Evolutionary conservation across 768 basidiomycete species (phyloP).

Genomic region (Termitomyces sp.): DNA sequence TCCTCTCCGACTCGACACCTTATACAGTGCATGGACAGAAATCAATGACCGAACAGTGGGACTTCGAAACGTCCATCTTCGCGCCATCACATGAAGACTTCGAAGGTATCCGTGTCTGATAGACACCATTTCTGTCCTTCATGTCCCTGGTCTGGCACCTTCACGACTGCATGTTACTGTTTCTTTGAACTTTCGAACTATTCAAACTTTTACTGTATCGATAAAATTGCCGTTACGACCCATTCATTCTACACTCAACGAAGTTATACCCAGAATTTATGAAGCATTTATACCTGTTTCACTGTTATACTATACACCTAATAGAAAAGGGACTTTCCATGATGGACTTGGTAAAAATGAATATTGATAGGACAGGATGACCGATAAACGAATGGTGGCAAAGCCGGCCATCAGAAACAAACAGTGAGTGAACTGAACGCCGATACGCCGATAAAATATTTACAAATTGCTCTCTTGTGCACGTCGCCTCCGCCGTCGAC

Average conservation of each 20-base stretch:
- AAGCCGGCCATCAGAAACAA: conserved; percentile 16
- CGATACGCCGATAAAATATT: conserved; percentile 13
- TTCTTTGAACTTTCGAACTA: neutral
- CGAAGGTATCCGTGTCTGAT: conserved; percentile 3
- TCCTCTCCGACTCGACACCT: neutral
- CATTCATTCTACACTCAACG: neutral
- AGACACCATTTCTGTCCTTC: neutral
- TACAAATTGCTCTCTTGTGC: neutral
- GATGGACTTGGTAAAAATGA: neutral
- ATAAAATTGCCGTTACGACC: neutral
- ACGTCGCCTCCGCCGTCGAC: neutral
- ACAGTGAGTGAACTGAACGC: conserved; percentile 1
- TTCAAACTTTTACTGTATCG: conserved; percentile 6
- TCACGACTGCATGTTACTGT: neutral
- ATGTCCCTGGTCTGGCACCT: conserved; percentile 4
- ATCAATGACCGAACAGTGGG: neutral
- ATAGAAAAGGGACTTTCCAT: neutral
- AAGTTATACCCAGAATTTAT: neutral
- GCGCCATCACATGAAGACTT: neutral
- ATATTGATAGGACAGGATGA: neutral
- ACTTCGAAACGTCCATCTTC: conserved; percentile 10
- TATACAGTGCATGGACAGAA: neutral
- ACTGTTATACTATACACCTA: neutral
- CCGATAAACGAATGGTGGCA: neutral
- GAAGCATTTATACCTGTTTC: conserved; percentile 1